Conservation (phyloP, 768 basidiomycete species). For the Lentinula aciculospora region DNA sequence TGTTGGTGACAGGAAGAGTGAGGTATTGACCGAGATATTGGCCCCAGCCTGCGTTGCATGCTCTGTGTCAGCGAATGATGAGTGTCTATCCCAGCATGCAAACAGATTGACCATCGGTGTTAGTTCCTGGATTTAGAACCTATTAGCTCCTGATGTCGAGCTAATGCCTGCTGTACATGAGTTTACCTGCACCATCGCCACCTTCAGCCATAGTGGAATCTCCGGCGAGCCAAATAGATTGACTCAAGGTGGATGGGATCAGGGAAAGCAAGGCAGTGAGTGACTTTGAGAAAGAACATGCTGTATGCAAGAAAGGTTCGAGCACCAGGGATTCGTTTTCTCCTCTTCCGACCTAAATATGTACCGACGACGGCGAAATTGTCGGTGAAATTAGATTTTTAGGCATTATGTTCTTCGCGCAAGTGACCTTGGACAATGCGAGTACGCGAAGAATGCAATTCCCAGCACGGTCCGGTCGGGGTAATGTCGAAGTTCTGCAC, state of each 20-base stretch:
- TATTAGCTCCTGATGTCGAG: background rate
- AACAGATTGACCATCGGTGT: slow-evolving; percentile 11
- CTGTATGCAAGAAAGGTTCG: background rate
- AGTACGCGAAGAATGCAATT: background rate
- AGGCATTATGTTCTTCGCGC: background rate
- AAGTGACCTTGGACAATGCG: background rate
- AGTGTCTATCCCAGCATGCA: background rate
- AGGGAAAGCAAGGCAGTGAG: background rate
- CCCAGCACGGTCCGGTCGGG: background rate
- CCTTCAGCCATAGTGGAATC: slow-evolving; percentile 39
- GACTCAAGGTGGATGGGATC: slow-evolving; percentile 8
- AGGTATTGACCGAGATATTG: slow-evolving; percentile 35
- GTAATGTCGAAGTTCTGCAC: background rate
- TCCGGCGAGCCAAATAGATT: slow-evolving; percentile 37
- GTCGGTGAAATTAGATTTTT: background rate
- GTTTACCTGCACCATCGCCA: slow-evolving; percentile 27
- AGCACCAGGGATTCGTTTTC: background rate
- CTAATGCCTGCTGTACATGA: background rate
- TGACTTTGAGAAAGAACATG: background rate
- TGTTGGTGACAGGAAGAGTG: slow-evolving; percentile 37
- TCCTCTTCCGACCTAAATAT: background rate
- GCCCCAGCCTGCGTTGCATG: slow-evolving; percentile 34
- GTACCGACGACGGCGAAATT: background rate
- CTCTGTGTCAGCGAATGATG: background rate
- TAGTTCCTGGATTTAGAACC: background rate